Base-by-base conservation (phyloP, 495 filamentous ascomycete species). In the Alectoria sarmentosa region DNA sequence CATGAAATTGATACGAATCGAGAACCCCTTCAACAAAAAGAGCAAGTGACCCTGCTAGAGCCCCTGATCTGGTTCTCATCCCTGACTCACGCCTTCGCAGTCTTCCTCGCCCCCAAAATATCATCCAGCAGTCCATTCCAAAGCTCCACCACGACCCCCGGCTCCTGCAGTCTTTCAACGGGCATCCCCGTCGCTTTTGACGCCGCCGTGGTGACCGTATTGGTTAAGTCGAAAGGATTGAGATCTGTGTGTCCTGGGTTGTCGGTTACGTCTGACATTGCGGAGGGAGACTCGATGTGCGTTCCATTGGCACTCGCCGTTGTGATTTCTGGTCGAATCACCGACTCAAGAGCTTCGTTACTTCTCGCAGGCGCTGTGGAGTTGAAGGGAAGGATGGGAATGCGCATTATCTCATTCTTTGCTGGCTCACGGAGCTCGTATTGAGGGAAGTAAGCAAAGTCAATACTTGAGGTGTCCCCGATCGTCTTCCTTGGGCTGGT, bases 391-490 rank as follows among this genome's bases (percentile, higher is more conserved):
- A 86, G 76, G 68, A 86, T 75, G 68, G 84, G 84, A 59, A 86
- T 77, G 59, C 76, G 80, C 23, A 74, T 57, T 44, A 60, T 42
- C 42, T 70, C 65, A 21, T 63, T 52, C 11, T 71, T 71, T 44
- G 69, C 30, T 14, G 73, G 62, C 13, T 72, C 67, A 44, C 81
- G 78, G 26, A 80, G 65, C 59, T 80, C 77, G 57, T 75, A 73
- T 60, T 79, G 75, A 38, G 85, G 85, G 73, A 88, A 76, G 78
- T 81, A 86, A 69, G 79, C 80, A 66, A 87, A 84, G 77, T 87
- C 85, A 61, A 88, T 84, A 37, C 84, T 82, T 48, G 83, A 85
- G 65, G 73, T 75, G 76, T 87, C 84, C 66, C 80, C 77, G 64
- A 80, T 74, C 63, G 80, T 71, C 32, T 23, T 44, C 2, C 21